Evolutionary conservation across 306 rosid genomes (phyloP).

Genomic region (Ammopiptanthus mongolicus): DNA sequence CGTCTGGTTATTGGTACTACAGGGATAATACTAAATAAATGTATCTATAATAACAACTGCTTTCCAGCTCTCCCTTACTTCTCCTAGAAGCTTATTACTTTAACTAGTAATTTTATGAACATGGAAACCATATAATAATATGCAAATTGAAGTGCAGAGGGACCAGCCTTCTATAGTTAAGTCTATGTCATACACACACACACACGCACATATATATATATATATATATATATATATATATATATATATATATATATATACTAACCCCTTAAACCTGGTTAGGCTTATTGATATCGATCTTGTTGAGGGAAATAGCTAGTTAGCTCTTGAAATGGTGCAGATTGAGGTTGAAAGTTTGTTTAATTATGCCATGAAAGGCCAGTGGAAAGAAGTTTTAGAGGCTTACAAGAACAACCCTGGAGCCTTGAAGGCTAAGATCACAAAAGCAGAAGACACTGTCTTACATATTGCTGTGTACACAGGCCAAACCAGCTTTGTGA

Average conservation of each 20-base stretch:
- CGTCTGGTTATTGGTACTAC: neutral
- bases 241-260: too few relatives aligned
- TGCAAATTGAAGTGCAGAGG: neutral
- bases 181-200: too few relatives aligned
- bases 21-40: neutral
- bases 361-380: slow-evolving; percentile 29
- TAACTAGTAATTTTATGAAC: neutral
- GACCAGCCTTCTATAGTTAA: too few relatives aligned
- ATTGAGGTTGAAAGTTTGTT: slow-evolving; percentile 25
- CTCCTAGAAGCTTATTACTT: neutral
- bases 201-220: too few relatives aligned
- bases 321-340: slow-evolving; percentile 16
- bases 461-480: slow-evolving; percentile 32
- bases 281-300: neutral
- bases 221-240: too few relatives aligned
- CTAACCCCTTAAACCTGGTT: neutral
- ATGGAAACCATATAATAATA: neutral
- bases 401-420: slow-evolving; percentile 1
- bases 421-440: slow-evolving; percentile 29
- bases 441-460: slow-evolving; percentile 36
- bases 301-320: neutral
- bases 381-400: slow-evolving; percentile 25
- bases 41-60: neutral
- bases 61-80: neutral
- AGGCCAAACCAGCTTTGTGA: slow-evolving; percentile 28